Percentiles rank a stretch among this genome's conserved stretches.
phyloP scores from a whole-genome alignment of 1,139 yeast genomes.

The Hemisphaericaspora xylanilytica region DNA sequence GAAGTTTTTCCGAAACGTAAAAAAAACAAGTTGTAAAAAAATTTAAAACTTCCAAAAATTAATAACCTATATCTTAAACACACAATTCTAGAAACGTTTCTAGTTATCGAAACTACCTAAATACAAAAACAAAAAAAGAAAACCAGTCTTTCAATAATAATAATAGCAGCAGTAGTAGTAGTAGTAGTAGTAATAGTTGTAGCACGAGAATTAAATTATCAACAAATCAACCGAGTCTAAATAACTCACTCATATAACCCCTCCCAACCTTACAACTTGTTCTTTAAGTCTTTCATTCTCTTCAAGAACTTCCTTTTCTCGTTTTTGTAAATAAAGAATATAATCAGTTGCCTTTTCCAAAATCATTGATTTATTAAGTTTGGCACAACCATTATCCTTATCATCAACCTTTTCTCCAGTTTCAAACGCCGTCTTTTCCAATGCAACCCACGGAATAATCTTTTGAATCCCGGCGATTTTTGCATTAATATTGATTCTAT shows the following conservation, averaged over 20 bases:
- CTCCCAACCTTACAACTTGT: conserved; percentile 12
- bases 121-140: not conserved
- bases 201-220: not conserved
- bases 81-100: no score
- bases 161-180: not conserved
- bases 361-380: conserved; percentile 61
- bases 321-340: conserved; percentile 32
- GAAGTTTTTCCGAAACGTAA: not conserved
- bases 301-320: conserved; percentile 13
- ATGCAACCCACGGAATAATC: conserved; percentile 62
- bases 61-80: no score
- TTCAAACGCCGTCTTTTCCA: conserved; percentile 58
- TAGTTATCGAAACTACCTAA: not conserved
- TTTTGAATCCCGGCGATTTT: conserved; percentile 66
- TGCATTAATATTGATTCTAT: conserved; percentile 69
- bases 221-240: not conserved
- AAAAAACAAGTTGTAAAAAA: no score
- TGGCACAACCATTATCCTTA: conserved; percentile 16
- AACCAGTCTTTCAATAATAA: not conserved
- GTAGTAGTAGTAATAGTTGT: no score
- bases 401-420: conserved; percentile 30
- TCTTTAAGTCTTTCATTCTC: conserved; percentile 14
- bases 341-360: conserved; percentile 66
- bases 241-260: conserved; percentile 3
- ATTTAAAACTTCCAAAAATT: no score